These are phyloP conservation scores for Tubosaeta sp. DNA, from an alignment of 768 basidiomycete genomes.

Conservation along the genomic window DNA sequence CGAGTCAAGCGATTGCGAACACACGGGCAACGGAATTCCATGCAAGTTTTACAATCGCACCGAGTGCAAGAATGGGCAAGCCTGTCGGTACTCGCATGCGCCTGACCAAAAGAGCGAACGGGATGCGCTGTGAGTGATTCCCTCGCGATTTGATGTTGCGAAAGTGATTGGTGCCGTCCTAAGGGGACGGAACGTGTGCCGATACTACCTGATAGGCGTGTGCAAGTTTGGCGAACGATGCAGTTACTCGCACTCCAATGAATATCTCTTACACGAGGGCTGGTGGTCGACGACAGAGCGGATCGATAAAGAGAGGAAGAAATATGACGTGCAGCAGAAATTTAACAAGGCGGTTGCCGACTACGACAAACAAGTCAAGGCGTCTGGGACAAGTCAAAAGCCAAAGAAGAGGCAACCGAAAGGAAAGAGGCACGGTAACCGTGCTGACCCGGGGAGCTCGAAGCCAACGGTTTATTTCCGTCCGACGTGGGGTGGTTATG, in stretches of 20 bases:
- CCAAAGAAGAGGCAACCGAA: constrained; percentile 3
- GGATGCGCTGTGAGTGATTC: constrained; percentile 45
- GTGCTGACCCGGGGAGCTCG: background rate
- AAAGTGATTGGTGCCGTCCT: background rate
- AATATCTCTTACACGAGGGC: constrained; percentile 39
- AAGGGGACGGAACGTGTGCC: constrained; percentile 53
- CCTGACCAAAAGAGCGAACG: constrained; percentile 53
- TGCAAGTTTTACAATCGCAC: constrained; percentile 57
- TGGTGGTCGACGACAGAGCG: constrained; percentile 40
- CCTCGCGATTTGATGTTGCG: background rate
- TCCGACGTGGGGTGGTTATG: background rate
- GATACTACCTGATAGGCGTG: constrained; percentile 35
- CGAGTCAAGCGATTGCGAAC: constrained; percentile 52
- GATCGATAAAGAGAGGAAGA: background rate
- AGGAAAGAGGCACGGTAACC: background rate
- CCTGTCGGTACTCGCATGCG: constrained; percentile 49
- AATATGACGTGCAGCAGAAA: background rate
- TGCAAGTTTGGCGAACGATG: constrained; percentile 42
- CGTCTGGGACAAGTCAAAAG: background rate
- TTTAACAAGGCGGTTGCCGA: background rate
- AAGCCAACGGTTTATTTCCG: background rate
- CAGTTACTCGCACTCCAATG: constrained; percentile 46
- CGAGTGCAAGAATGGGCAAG: constrained; percentile 40
- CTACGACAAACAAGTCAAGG: background rate
- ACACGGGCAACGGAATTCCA: constrained; percentile 47